Evolutionary conservation across 495 filamentous ascomycete genomes (phyloP).

Genomic region (Aspergillus mulundensis): DNA sequence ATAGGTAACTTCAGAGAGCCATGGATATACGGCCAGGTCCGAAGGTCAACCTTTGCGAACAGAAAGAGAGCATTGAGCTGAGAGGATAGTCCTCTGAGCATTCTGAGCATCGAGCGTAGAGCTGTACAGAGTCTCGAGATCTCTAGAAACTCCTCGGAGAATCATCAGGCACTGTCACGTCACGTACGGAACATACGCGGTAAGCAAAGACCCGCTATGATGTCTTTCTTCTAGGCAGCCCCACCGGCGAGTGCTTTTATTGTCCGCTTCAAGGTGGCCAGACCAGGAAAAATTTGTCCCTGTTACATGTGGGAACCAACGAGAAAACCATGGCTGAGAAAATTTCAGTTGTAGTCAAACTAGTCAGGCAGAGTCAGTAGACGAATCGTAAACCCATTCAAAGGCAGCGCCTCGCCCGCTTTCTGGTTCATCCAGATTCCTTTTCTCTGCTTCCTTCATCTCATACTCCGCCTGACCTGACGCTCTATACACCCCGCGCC

Average conservation of each 20-base stretch:
- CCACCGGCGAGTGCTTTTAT: conserved; percentile 11
- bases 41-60: no score
- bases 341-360: conserved; percentile 11
- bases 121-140: background rate
- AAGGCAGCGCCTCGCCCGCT: conserved; percentile 22
- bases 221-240: conserved; percentile 9
- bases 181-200: conserved; percentile 19
- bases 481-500: conserved; percentile 3
- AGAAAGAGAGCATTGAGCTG: no score
- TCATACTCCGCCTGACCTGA: background rate
- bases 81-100: no score
- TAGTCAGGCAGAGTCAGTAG: background rate
- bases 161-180: conserved; percentile 8
- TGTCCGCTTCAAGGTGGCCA: conserved; percentile 21
- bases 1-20: background rate
- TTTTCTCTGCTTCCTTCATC: background rate
- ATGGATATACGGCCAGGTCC: no score
- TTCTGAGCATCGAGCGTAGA: no score
- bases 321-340: conserved; percentile 13
- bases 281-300: conserved; percentile 23
- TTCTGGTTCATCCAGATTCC: conserved; percentile 5
- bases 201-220: conserved; percentile 20
- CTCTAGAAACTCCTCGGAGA: conserved; percentile 14
- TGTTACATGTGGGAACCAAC: conserved; percentile 24
- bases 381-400: conserved; percentile 23